Evolutionary conservation across 192 early-diverging fungal species (phyloP).

Genomic region (Coemansia reversa): DNA sequence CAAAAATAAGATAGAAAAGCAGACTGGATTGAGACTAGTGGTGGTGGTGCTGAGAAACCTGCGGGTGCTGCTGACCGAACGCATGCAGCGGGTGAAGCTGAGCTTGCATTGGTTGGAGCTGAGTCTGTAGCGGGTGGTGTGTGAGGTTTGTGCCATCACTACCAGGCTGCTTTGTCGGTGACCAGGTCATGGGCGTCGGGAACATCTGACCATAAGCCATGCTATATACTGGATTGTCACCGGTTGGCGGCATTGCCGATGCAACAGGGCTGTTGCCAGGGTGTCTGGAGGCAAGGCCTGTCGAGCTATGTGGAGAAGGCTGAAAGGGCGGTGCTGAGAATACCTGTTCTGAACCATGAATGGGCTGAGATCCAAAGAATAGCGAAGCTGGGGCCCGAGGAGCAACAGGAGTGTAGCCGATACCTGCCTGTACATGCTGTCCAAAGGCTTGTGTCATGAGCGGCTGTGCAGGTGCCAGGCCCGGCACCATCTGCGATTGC

Average conservation of each 20-base stretch:
- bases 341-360: conserved; percentile 12
- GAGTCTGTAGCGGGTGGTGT: neutral
- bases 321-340: conserved; percentile 30
- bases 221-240: neutral
- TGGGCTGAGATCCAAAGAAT: conserved; percentile 12
- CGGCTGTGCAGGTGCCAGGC: neutral
- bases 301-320: conserved; percentile 11
- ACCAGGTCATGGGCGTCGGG: conserved; percentile 12
- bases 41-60: neutral
- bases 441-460: conserved; percentile 19
- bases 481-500: conserved; percentile 16
- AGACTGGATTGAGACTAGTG: conserved; percentile 2
- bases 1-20: neutral
- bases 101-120: conserved; percentile 7
- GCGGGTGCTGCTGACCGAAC: conserved; percentile 18
- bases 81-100: conserved; percentile 15
- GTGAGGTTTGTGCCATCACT: neutral
- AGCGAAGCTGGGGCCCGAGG: conserved; percentile 19
- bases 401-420: conserved; percentile 16
- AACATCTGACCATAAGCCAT: conserved; percentile 7
- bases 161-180: conserved; percentile 17
- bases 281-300: conserved; percentile 7
- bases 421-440: conserved; percentile 13
- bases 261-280: conserved; percentile 13
- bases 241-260: neutral